A percentile compares a stretch with the other conserved stretches of the same genome.
Evolutionary conservation across 768 basidiomycete genomes (phyloP).

Genomic region (Lentinula raphanica): DNA sequence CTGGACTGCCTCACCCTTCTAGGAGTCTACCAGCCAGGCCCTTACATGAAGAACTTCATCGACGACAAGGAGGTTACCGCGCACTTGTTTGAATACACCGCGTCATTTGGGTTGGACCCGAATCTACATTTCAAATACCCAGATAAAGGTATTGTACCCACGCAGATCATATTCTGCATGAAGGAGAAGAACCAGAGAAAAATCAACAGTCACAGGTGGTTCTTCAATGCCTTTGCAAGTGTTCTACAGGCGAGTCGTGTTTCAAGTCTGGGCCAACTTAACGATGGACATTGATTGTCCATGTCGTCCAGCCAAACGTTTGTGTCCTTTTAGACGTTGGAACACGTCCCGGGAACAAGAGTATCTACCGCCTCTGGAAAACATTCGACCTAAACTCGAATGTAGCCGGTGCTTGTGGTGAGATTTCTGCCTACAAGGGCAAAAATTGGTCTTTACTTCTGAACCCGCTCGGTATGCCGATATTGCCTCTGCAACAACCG

Average conservation of each 20-base stretch:
- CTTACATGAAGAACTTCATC: conserved; percentile 57
- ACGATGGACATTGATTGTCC: not conserved
- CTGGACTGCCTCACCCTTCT: conserved; percentile 87
- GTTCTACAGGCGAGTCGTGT: conserved; percentile 61
- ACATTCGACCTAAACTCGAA: conserved; percentile 88
- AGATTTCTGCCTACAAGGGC: conserved; percentile 91
- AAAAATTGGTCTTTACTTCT: conserved; percentile 75
- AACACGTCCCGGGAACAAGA: conserved; percentile 82
- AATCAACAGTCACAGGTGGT: conserved; percentile 96
- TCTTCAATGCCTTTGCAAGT: conserved; percentile 89
- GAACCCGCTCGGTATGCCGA: conserved; percentile 55
- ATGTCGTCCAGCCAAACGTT: conserved; percentile 67
- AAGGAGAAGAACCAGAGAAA: conserved; percentile 96
- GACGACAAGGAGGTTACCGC: conserved; percentile 66
- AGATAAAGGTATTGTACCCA: conserved; percentile 89
- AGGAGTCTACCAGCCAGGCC: conserved; percentile 75
- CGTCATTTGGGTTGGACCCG: conserved; percentile 73
- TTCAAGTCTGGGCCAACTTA: too few species aligned
- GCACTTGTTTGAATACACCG: conserved; percentile 80
- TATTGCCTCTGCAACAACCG: not conserved
- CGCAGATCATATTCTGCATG: conserved; percentile 88
- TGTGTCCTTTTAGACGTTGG: conserved; percentile 93
- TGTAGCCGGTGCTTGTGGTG: conserved; percentile 95
- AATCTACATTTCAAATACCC: conserved; percentile 82
- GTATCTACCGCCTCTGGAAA: conserved; percentile 94